Conservation (phyloP, 176 grass and related monocot genomes). For the Melocanna baccifera region DNA sequence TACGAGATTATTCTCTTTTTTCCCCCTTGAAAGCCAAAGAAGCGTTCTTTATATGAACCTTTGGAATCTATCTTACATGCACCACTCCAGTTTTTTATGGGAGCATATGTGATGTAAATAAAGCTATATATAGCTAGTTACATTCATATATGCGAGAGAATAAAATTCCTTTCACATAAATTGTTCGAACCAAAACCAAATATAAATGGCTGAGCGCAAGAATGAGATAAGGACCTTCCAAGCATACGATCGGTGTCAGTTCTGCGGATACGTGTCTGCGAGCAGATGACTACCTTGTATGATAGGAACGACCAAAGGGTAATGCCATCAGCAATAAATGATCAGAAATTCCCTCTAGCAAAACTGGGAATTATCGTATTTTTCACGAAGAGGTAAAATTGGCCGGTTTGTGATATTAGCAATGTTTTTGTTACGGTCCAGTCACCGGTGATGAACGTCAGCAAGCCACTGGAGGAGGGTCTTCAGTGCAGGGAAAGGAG, state of each 20-base stretch:
- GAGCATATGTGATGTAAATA: neutral
- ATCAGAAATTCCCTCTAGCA: neutral
- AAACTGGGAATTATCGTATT: neutral
- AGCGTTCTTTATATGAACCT: neutral
- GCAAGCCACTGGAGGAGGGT: too few relatives aligned
- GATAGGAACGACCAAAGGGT: neutral
- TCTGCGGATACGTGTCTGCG: neutral
- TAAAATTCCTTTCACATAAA: neutral
- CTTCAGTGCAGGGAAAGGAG: too few relatives aligned
- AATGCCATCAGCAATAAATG: neutral
- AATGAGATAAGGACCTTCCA: neutral
- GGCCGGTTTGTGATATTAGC: neutral
- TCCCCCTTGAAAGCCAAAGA: too few relatives aligned
- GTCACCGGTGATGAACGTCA: too few relatives aligned
- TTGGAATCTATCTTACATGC: neutral
- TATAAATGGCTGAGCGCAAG: neutral
- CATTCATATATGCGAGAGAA: neutral
- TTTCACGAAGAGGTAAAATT: neutral
- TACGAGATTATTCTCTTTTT: neutral
- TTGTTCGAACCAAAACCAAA: constrained; percentile 8
- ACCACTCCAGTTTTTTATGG: neutral
- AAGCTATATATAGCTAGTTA: neutral
- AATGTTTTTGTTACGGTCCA: too few relatives aligned
- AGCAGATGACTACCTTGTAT: constrained; percentile 9
- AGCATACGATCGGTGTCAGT: neutral